These are phyloP conservation scores for Narthecium ossifragum DNA, from an alignment of 106 monocot species.

Conservation along the genomic window DNA sequence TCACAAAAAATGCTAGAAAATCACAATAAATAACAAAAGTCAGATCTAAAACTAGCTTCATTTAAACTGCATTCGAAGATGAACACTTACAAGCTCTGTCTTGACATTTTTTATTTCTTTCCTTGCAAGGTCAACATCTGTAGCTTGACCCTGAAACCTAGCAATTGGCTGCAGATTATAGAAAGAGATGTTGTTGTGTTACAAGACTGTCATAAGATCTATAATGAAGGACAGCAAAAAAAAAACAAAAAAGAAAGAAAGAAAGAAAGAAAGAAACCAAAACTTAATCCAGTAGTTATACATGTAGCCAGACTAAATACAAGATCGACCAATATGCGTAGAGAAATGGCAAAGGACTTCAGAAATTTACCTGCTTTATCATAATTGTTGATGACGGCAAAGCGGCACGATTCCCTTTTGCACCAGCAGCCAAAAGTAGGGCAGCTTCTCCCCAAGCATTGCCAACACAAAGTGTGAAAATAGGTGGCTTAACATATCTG, in stretches of 20 bases:
- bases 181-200: neutral
- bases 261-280: neutral
- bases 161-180: constrained; percentile 71
- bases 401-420: constrained; percentile 88
- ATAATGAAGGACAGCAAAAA: neutral
- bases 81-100: constrained; percentile 56
- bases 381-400: constrained; percentile 94
- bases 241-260: neutral
- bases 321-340: no score
- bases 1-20: no score
- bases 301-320: no score
- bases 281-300: no score
- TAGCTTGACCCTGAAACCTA: constrained; percentile 86
- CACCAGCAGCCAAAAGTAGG: constrained; percentile 88
- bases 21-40: no score
- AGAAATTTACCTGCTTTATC: constrained; percentile 80
- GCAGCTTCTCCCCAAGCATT: constrained; percentile 99
- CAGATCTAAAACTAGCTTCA: neutral
- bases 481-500: constrained; percentile 82
- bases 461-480: constrained; percentile 94
- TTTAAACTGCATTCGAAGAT: neutral
- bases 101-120: constrained; percentile 93
- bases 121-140: constrained; percentile 79
- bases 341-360: neutral
- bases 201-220: constrained; percentile 3